Conservation (phyloP, 371 early-diverging fungal genomes). For the Smittium culicis region DNA sequence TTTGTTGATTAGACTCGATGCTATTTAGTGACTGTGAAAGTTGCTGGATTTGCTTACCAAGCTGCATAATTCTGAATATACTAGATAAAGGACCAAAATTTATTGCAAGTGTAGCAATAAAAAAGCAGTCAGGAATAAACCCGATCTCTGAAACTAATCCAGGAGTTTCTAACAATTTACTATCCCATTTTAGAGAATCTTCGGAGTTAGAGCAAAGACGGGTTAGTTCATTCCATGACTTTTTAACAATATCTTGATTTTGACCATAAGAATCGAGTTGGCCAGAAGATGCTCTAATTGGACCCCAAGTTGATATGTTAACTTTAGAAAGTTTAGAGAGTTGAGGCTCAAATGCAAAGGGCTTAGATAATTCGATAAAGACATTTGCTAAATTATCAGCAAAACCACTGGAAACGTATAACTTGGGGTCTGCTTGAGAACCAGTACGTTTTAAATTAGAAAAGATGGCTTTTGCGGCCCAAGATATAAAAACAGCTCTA, state of each 20-base stretch:
- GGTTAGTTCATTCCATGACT: slow-evolving; percentile 47
- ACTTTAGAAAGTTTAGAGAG: slow-evolving; percentile 58
- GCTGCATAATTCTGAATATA: slow-evolving; percentile 46
- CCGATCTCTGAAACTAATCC: slow-evolving; percentile 5
- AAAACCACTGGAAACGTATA: slow-evolving; percentile 77
- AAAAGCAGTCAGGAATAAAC: slow-evolving; percentile 84
- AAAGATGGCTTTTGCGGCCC: neutral
- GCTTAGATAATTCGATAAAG: slow-evolving; percentile 58
- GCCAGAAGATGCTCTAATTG: neutral
- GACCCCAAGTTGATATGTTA: slow-evolving; percentile 43
- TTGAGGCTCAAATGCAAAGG: slow-evolving; percentile 57
- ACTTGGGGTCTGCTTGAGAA: slow-evolving; percentile 63
- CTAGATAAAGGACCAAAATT: slow-evolving; percentile 69
- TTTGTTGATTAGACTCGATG: slow-evolving; percentile 28
- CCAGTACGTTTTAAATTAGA: slow-evolving; percentile 63
- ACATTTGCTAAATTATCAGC: slow-evolving; percentile 58
- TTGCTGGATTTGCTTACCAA: slow-evolving; percentile 51
- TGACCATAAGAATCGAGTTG: slow-evolving; percentile 15
- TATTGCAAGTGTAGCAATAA: slow-evolving; percentile 52
- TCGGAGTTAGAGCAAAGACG: slow-evolving; percentile 59
- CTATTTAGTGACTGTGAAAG: slow-evolving; percentile 35
- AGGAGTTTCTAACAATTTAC: slow-evolving; percentile 9
- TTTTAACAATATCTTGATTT: slow-evolving; percentile 23
- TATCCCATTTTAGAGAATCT: slow-evolving; percentile 35
- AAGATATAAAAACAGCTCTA: slow-evolving; percentile 40